Conservation (phyloP, 495 filamentous ascomycete species). For the Penicillium argentinense region DNA sequence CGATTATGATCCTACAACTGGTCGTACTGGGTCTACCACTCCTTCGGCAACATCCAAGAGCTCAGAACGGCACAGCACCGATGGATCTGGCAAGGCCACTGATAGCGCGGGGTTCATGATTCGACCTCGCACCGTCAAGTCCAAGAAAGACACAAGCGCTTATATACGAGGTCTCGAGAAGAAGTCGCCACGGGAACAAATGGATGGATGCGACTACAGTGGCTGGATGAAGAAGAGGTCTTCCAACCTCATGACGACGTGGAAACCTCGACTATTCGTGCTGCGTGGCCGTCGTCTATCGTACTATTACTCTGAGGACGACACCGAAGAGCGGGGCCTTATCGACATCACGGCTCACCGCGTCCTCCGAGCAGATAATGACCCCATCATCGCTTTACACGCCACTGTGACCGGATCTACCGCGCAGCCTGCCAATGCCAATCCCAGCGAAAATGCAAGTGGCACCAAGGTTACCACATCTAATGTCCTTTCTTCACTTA, state of each 20-base stretch:
- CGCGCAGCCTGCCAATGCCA: constrained; percentile 64
- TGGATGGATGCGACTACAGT: constrained; percentile 84
- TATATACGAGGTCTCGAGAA: constrained; percentile 85
- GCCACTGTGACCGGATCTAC: constrained; percentile 88
- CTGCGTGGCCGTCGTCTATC: constrained; percentile 86
- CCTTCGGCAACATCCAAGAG: constrained; percentile 77
- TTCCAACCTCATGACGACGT: constrained; percentile 90
- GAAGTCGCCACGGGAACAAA: constrained; percentile 79
- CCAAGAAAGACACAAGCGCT: constrained; percentile 92
- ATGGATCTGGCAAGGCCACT: constrained; percentile 60
- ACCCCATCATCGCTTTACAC: constrained; percentile 84
- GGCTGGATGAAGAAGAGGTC: constrained; percentile 99
- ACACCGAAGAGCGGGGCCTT: constrained; percentile 87
- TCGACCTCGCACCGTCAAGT: constrained; percentile 56
- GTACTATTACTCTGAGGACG: constrained; percentile 94
- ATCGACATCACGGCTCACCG: constrained; percentile 98
- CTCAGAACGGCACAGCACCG: constrained; percentile 70
- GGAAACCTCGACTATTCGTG: constrained; percentile 94
- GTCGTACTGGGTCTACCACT: constrained; percentile 80
- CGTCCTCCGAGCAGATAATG: constrained; percentile 91
- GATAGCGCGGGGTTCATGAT: constrained; percentile 53
- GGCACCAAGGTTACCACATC: constrained; percentile 22
- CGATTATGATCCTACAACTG: constrained; percentile 68
- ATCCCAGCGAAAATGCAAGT: constrained; percentile 49
- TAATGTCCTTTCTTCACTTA: constrained; percentile 8